These are phyloP conservation scores for Bacidia gigantensis DNA, from an alignment of 495 filamentous ascomycete species.

Conservation along the genomic window DNA sequence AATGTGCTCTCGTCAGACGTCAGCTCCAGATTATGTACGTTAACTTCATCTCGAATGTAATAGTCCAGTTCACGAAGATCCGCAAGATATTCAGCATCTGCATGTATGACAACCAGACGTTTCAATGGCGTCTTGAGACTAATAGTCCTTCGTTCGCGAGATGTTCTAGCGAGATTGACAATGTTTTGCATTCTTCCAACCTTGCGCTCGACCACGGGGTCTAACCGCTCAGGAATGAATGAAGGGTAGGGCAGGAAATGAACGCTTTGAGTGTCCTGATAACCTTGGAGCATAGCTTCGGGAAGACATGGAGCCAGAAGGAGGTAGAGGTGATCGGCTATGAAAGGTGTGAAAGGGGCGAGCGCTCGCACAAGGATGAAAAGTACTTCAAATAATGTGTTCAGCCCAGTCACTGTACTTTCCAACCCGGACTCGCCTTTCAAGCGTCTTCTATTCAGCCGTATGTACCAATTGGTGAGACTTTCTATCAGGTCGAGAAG, in stretches of 20 bases:
- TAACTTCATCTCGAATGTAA: slow-evolving; percentile 85
- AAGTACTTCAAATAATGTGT: slow-evolving; percentile 93
- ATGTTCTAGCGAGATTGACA: slow-evolving; percentile 76
- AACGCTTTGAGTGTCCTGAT: slow-evolving; percentile 63
- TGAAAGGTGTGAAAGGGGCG: slow-evolving; percentile 90
- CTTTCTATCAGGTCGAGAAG: slow-evolving; percentile 83
- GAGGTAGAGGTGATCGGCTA: slow-evolving; percentile 88
- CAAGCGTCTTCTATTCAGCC: slow-evolving; percentile 91
- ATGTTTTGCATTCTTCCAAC: slow-evolving; percentile 89
- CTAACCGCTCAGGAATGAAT: slow-evolving; percentile 75
- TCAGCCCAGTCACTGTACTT: slow-evolving; percentile 81
- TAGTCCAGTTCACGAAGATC: slow-evolving; percentile 72
- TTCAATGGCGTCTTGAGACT: slow-evolving; percentile 84
- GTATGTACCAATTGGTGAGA: slow-evolving; percentile 98
- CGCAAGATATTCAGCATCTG: slow-evolving; percentile 66
- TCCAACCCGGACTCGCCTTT: slow-evolving; percentile 79
- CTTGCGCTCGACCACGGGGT: slow-evolving; percentile 69
- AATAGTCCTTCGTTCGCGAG: slow-evolving; percentile 71
- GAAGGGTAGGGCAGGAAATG: slow-evolving; percentile 89
- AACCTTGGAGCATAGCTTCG: slow-evolving; percentile 35
- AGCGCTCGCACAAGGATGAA: slow-evolving; percentile 77
- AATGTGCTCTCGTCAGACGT: slow-evolving; percentile 81
- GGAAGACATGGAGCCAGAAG: slow-evolving; percentile 72
- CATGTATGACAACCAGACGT: slow-evolving; percentile 78
- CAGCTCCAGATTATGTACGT: slow-evolving; percentile 72